Percentiles rank a stretch among this genome's conserved stretches.
Conservation (phyloP, 2,329 filamentous ascomycete species). For the Monascus ruber region DNA sequence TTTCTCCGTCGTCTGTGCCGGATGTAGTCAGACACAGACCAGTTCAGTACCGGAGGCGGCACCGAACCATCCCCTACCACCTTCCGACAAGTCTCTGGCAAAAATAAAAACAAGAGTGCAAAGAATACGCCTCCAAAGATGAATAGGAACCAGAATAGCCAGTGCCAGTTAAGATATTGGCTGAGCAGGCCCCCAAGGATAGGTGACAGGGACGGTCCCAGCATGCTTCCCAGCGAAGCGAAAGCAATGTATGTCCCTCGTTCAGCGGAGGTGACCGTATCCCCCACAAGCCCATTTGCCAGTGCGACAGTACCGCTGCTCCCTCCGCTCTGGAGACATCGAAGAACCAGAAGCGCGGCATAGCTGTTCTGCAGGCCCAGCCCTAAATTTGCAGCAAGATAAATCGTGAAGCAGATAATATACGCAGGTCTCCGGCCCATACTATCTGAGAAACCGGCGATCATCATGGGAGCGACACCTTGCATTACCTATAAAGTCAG, state of each 20-base stretch:
- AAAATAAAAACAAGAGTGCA: slow-evolving; percentile 43
- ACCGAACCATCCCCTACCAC: slow-evolving; percentile 28
- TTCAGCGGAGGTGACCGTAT: slow-evolving; percentile 56
- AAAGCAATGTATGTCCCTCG: slow-evolving; percentile 61
- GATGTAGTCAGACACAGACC: slow-evolving; percentile 11
- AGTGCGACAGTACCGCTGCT: slow-evolving; percentile 58
- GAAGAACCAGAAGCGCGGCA: slow-evolving; percentile 46
- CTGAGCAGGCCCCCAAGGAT: slow-evolving; percentile 54
- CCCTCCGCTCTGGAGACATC: slow-evolving; percentile 48
- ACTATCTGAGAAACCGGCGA: slow-evolving; percentile 51
- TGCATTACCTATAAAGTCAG: slow-evolving; percentile 10
- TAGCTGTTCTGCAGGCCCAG: slow-evolving; percentile 49
- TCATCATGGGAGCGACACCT: slow-evolving; percentile 32
- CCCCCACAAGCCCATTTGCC: slow-evolving; percentile 60
- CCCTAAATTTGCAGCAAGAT: slow-evolving; percentile 48
- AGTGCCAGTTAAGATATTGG: slow-evolving; percentile 53
- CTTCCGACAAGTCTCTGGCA: slow-evolving; percentile 41
- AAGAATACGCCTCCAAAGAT: slow-evolving; percentile 42
- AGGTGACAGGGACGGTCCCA: slow-evolving; percentile 41
- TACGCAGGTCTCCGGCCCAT: slow-evolving; percentile 49
- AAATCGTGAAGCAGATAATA: slow-evolving; percentile 39
- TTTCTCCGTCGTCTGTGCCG: slow-evolving; percentile 10
- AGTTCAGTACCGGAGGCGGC: slow-evolving; percentile 14
- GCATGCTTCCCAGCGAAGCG: slow-evolving; percentile 45
- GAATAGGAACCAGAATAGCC: slow-evolving; percentile 57